These are phyloP conservation scores for Rhodomyrtus psidioides DNA, from an alignment of 441 rosid species.

Conservation along the genomic window DNA sequence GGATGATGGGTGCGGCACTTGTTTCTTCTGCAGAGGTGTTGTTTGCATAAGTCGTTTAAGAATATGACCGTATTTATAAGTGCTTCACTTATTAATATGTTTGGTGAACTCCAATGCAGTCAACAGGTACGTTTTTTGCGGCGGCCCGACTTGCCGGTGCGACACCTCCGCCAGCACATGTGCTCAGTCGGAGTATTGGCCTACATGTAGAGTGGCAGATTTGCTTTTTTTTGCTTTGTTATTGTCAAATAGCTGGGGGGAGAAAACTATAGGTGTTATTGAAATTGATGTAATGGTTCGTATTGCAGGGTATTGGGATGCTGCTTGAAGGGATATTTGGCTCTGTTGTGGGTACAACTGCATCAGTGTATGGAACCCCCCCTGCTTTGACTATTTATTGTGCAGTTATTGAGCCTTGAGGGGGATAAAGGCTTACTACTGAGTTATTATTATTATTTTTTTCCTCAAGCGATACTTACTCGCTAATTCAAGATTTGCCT, in stretches of 20 bases:
- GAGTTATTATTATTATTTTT: neutral
- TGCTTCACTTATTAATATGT: neutral
- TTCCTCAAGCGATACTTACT: neutral
- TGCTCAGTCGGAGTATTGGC: slow-evolving; percentile 80
- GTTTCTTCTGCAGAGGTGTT: slow-evolving; percentile 87
- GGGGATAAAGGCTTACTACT: neutral
- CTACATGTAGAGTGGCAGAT: slow-evolving; percentile 45
- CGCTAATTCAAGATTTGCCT: neutral
- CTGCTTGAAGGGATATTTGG: slow-evolving; percentile 88
- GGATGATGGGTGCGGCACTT: slow-evolving; percentile 87
- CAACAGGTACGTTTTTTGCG: slow-evolving; percentile 73
- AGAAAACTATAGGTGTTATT: neutral
- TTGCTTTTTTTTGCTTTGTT: neutral
- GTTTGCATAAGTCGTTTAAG: neutral
- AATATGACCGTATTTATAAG: neutral
- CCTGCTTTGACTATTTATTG: neutral
- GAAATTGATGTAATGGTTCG: neutral
- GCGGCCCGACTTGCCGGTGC: slow-evolving; percentile 92
- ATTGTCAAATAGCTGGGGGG: neutral
- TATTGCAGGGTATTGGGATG: slow-evolving; percentile 64
- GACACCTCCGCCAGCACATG: slow-evolving; percentile 86
- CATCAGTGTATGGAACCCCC: slow-evolving; percentile 68
- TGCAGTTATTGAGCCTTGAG: neutral
- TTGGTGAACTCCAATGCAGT: slow-evolving; percentile 35
- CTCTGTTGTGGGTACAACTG: slow-evolving; percentile 72